A percentile compares a stretch with the other conserved stretches of the same genome.
These are phyloP conservation scores for Rhytidiadelphus loreus DNA, from an alignment of 225 moss, liverwort and hornwort species.

Conservation along the genomic window DNA sequence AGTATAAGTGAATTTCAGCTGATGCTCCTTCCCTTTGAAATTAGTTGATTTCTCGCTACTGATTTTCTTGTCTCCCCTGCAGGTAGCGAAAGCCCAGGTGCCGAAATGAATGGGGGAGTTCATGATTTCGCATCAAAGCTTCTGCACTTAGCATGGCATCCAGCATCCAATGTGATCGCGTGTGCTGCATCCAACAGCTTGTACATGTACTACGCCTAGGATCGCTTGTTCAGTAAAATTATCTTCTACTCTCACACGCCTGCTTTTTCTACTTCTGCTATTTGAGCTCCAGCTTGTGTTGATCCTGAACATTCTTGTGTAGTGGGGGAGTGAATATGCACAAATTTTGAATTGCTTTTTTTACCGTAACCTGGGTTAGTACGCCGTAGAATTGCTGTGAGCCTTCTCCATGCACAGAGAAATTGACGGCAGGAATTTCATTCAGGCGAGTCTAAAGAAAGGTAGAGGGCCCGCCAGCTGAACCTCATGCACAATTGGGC, in stretches of 20 bases:
- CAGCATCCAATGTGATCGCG: constrained; percentile 92
- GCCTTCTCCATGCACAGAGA: constrained; percentile 2
- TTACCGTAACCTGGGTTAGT: constrained; percentile 2
- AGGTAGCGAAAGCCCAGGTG: constrained; percentile 90
- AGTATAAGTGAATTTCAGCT: neutral
- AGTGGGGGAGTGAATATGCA: constrained; percentile 17
- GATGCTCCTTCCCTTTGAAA: neutral
- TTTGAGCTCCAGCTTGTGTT: constrained; percentile 26
- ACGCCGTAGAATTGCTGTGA: constrained; percentile 16
- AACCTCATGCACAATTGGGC: constrained; percentile 21
- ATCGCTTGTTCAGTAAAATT: constrained; percentile 87
- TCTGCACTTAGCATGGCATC: constrained; percentile 99
- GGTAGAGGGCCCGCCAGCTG: neutral
- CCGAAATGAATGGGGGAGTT: constrained; percentile 86
- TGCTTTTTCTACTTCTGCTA: neutral
- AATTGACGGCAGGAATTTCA: neutral
- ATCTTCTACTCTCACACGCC: constrained; percentile 24
- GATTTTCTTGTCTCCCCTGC: neutral
- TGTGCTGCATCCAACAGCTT: constrained; percentile 99
- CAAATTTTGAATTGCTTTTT: constrained; percentile 12
- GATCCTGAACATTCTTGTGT: constrained; percentile 20
- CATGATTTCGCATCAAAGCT: constrained; percentile 98
- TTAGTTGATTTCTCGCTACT: neutral
- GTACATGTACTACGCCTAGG: constrained; percentile 99
- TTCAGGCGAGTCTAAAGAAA: neutral